phyloP scores from a whole-genome alignment of 805 yeast species.

The Zygoascus bituminiphila region DNA sequence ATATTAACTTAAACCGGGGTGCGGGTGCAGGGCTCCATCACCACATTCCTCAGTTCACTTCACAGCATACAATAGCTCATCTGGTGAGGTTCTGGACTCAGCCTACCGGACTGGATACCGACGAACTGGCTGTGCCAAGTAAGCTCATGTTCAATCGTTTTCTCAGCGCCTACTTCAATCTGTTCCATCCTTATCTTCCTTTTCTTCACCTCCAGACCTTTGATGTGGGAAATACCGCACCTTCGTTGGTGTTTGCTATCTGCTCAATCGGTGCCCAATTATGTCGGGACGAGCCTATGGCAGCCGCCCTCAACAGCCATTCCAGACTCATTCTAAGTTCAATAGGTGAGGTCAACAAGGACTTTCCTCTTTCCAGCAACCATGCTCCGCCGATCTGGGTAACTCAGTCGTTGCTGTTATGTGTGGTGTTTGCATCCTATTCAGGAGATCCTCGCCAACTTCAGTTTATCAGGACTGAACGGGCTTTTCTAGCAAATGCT shows the following conservation, averaged over 20 bases:
- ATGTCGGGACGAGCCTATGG: constrained; percentile 23
- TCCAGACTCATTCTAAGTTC: constrained; percentile 23
- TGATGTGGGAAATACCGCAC: constrained; percentile 24
- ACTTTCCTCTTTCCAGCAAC: constrained; percentile 16
- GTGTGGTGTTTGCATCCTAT: constrained; percentile 26
- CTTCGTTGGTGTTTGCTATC: constrained; percentile 26
- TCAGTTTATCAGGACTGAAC: constrained; percentile 23
- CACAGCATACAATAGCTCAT: constrained; percentile 8
- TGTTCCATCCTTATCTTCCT: constrained; percentile 29
- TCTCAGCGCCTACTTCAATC: constrained; percentile 25
- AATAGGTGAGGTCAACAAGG: constrained; percentile 21
- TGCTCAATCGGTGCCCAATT: constrained; percentile 29
- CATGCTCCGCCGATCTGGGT: constrained; percentile 23
- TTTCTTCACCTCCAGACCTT: constrained; percentile 29
- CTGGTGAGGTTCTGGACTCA: constrained; percentile 12
- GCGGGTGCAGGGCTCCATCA: neutral
- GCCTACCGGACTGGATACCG: neutral
- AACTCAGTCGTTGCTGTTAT: constrained; percentile 23
- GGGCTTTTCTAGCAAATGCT: constrained; percentile 17
- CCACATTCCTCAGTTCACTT: constrained; percentile 15
- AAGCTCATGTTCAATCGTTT: constrained; percentile 25
- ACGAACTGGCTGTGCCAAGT: constrained; percentile 13
- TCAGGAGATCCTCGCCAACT: constrained; percentile 26
- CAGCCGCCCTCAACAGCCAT: constrained; percentile 22
- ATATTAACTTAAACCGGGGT: too few relatives aligned